phyloP scores from a whole-genome alignment of 257 asterid genomes.

The Primulina eburnea region DNA sequence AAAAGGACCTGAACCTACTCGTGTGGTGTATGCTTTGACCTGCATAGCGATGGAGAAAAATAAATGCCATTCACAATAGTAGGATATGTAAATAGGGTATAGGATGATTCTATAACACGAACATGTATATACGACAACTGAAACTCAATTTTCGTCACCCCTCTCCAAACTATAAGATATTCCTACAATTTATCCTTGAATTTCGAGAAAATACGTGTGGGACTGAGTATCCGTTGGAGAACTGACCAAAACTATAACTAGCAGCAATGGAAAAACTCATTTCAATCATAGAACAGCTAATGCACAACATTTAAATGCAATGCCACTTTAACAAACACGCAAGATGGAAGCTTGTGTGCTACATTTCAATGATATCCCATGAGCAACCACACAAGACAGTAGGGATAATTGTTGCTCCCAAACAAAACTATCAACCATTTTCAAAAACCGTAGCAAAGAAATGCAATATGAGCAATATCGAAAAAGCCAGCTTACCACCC shows the following conservation, averaged over 20 bases:
- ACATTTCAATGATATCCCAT: not conserved
- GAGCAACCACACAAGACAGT: not conserved
- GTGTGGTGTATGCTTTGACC: conserved; percentile 94
- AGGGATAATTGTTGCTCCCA: not conserved
- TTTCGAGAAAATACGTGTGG: conserved; percentile 2
- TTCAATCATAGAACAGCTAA: not conserved
- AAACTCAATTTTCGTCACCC: not conserved
- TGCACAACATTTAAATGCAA: too few species aligned
- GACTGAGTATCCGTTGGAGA: not conserved
- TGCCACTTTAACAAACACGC: too few species aligned
- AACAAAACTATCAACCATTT: not conserved
- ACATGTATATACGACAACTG: conserved; percentile 2
- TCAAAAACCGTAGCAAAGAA: not conserved
- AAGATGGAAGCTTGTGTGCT: too few species aligned
- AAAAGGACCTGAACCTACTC: conserved; percentile 99
- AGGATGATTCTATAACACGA: not conserved
- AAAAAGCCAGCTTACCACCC: conserved; percentile 67
- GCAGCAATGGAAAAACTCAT: too few species aligned
- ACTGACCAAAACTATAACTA: not conserved
- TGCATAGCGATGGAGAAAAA: conserved; percentile 32
- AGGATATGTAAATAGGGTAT: not conserved
- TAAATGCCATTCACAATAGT: not conserved
- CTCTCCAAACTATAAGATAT: not conserved
- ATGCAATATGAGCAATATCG: conserved; percentile 2
- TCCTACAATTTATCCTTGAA: not conserved